These are phyloP conservation scores for Dendrocalamus latiflorus DNA, from an alignment of 202 grass and related monocot genomes.

Conservation along the genomic window DNA sequence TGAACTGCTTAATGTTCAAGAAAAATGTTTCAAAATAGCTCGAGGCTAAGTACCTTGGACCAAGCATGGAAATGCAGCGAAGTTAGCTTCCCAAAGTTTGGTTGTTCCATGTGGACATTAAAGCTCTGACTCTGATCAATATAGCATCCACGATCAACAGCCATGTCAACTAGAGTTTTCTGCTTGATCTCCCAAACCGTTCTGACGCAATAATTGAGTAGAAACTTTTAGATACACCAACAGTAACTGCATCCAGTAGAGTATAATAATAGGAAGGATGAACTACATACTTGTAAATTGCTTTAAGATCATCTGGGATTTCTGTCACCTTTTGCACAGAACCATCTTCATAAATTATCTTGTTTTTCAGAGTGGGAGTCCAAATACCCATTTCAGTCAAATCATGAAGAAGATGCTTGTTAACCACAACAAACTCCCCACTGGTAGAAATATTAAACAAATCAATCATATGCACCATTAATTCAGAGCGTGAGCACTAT, in stretches of 20 bases:
- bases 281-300: conserved; percentile 83
- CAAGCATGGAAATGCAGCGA: conserved; percentile 94
- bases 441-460: conserved; percentile 38
- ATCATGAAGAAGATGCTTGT: conserved; percentile 98
- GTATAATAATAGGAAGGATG: background rate
- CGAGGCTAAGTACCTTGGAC: conserved; percentile 63
- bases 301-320: conserved; percentile 85
- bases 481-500: background rate
- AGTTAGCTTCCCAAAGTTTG: conserved; percentile 92
- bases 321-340: conserved; percentile 80
- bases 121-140: conserved; percentile 99
- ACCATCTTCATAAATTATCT: conserved; percentile 92
- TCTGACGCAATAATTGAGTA: conserved; percentile 33
- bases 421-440: conserved; percentile 95
- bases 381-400: conserved; percentile 93
- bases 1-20: background rate
- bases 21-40: background rate
- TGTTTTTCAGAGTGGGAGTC: conserved; percentile 75
- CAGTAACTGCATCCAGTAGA: background rate
- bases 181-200: conserved; percentile 99
- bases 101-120: conserved; percentile 96
- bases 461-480: conserved; percentile 25
- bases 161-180: conserved; percentile 97
- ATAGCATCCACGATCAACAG: conserved; percentile 89
- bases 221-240: conserved; percentile 9